Evolutionary conservation across 768 basidiomycete genomes (phyloP).

Genomic region (Suillus subluteus): DNA sequence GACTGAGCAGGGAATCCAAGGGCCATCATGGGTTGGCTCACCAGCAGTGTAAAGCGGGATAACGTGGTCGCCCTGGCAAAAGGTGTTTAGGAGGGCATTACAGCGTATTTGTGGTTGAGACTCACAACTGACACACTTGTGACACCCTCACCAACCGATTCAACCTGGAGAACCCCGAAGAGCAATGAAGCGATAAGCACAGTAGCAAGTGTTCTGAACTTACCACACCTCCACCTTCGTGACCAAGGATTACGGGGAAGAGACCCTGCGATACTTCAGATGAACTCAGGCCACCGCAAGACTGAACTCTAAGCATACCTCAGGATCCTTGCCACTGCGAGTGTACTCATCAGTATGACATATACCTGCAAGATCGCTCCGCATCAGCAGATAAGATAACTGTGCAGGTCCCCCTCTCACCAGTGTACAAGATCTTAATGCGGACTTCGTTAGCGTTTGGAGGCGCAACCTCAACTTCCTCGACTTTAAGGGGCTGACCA

Average conservation of each 20-base stretch:
- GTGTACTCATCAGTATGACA: constrained; percentile 99
- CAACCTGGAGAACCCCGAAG: constrained; percentile 60
- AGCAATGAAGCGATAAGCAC: not conserved
- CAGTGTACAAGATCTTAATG: constrained; percentile 90
- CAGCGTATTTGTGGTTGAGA: constrained; percentile 10
- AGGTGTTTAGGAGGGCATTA: not conserved
- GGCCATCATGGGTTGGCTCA: constrained; percentile 31
- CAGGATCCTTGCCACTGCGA: constrained; percentile 93
- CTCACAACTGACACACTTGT: constrained; percentile 65
- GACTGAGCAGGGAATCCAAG: constrained; percentile 8
- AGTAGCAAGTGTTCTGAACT: constrained; percentile 31
- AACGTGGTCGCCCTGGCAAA: constrained; percentile 85
- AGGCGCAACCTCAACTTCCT: constrained; percentile 93
- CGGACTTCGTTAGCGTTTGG: constrained; percentile 91
- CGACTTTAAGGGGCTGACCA: constrained; percentile 81
- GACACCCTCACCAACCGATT: constrained; percentile 98
- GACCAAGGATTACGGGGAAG: constrained; percentile 93
- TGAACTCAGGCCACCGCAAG: constrained; percentile 7
- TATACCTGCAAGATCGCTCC: constrained; percentile 55
- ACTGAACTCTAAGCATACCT: constrained; percentile 51
- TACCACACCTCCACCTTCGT: constrained; percentile 92
- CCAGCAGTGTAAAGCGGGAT: constrained; percentile 96
- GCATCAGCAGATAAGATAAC: constrained; percentile 16
- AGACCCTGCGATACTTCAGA: constrained; percentile 55
- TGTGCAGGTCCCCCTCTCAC: constrained; percentile 37